Evolutionary conservation across 1,284 basidiomycete species (phyloP).

Genomic region (Coniferiporia sulphurascens): DNA sequence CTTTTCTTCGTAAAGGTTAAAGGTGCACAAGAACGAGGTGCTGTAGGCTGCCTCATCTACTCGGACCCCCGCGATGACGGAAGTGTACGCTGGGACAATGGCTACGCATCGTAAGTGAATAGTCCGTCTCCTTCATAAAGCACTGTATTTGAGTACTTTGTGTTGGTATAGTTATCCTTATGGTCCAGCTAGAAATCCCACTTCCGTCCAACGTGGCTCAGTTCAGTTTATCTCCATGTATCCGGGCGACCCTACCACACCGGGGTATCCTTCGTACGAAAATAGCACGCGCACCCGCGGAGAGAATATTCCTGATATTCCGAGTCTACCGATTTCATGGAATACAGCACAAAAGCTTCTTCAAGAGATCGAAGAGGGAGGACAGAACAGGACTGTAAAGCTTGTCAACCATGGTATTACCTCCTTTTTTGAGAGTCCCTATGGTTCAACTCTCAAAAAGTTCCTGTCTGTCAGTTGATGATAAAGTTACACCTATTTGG

Average conservation of each 20-base stretch:
- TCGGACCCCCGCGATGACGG: constrained; percentile 90
- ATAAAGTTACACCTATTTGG: constrained; percentile 52
- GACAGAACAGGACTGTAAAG: constrained; percentile 41
- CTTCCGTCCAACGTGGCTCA: constrained; percentile 81
- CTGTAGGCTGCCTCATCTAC: constrained; percentile 74
- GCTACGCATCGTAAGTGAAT: constrained; percentile 48
- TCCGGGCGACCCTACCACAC: constrained; percentile 84
- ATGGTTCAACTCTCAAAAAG: neutral
- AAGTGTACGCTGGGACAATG: constrained; percentile 72
- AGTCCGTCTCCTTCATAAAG: neutral
- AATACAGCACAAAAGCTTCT: constrained; percentile 61
- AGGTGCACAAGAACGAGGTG: constrained; percentile 81
- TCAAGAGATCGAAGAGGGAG: constrained; percentile 43
- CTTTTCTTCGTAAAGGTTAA: constrained; percentile 47
- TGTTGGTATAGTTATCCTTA: constrained; percentile 48
- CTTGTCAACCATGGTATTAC: constrained; percentile 60
- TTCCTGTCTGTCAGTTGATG: constrained; percentile 8
- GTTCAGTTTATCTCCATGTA: constrained; percentile 81
- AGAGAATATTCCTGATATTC: constrained; percentile 76
- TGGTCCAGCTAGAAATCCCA: constrained; percentile 87
- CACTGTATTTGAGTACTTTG: neutral
- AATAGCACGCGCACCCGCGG: constrained; percentile 72
- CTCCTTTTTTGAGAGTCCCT: neutral
- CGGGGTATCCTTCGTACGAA: constrained; percentile 82
- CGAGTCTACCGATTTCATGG: constrained; percentile 77